Evolutionary conservation across 371 early-diverging fungal species (phyloP).

Genomic region (Rhizomucor miehei): DNA sequence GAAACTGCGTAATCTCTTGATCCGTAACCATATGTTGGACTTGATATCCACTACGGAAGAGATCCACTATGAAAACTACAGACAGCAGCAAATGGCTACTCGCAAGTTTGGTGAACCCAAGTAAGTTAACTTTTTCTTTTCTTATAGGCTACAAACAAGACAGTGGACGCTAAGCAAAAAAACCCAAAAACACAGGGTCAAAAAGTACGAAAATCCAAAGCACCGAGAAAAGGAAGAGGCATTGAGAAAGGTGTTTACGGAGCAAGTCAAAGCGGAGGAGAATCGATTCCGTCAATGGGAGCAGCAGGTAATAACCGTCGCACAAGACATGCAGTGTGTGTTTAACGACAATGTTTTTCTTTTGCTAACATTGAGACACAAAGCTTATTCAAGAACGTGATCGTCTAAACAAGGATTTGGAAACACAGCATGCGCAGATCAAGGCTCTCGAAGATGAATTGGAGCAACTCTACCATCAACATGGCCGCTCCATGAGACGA

Average conservation of each 20-base stretch:
- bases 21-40: slow-evolving; percentile 92
- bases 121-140: slow-evolving; percentile 19
- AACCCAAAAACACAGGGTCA: slow-evolving; percentile 41
- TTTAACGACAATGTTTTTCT: not conserved
- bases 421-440: slow-evolving; percentile 89
- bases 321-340: not conserved
- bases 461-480: slow-evolving; percentile 53
- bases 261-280: slow-evolving; percentile 94
- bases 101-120: slow-evolving; percentile 79
- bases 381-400: slow-evolving; percentile 93
- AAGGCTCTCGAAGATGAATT: slow-evolving; percentile 88
- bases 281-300: slow-evolving; percentile 96
- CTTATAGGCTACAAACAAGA: not conserved
- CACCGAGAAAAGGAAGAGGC: slow-evolving; percentile 88
- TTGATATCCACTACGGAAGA: slow-evolving; percentile 86
- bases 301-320: slow-evolving; percentile 63
- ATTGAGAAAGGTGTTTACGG: slow-evolving; percentile 89
- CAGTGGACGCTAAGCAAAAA: too few species aligned
- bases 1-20: slow-evolving; percentile 87
- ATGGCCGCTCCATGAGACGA: slow-evolving; percentile 42
- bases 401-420: slow-evolving; percentile 95
- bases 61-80: slow-evolving; percentile 85
- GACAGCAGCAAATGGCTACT: slow-evolving; percentile 75
- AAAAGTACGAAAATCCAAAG: slow-evolving; percentile 78
- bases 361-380: not conserved